phyloP scores from a whole-genome alignment of 2,329 filamentous ascomycete species.

The Setomelanomma holmii region DNA sequence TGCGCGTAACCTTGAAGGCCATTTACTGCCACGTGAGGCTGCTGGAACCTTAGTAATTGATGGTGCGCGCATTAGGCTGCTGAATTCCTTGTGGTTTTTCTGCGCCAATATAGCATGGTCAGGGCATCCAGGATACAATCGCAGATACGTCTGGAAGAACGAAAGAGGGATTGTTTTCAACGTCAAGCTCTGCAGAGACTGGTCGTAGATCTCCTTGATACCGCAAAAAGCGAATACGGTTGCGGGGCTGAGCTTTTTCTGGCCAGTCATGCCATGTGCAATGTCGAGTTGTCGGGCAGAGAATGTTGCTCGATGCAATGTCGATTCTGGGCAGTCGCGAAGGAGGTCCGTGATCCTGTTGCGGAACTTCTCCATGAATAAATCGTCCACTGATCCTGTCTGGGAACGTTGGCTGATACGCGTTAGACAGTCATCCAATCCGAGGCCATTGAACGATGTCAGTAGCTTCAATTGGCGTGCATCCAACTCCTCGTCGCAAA shows the following conservation, averaged over 20 bases:
- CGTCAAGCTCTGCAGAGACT: slow-evolving; percentile 36
- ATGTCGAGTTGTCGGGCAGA: slow-evolving; percentile 50
- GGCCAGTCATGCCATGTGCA: slow-evolving; percentile 27
- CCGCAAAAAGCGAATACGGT: slow-evolving; percentile 55
- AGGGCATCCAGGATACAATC: slow-evolving; percentile 53
- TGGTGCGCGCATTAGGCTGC: slow-evolving; percentile 40
- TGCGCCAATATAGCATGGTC: slow-evolving; percentile 55
- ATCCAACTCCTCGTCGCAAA: slow-evolving; percentile 41
- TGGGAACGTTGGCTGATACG: slow-evolving; percentile 38
- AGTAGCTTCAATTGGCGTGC: slow-evolving; percentile 29
- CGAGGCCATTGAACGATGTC: slow-evolving; percentile 33
- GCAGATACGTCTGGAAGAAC: slow-evolving; percentile 55
- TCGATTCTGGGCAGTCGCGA: slow-evolving; percentile 47
- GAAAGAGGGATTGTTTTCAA: slow-evolving; percentile 50
- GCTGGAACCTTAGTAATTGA: slow-evolving; percentile 10
- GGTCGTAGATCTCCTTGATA: slow-evolving; percentile 51
- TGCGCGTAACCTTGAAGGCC: slow-evolving; percentile 19
- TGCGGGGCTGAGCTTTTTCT: slow-evolving; percentile 37
- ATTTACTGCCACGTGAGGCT: slow-evolving; percentile 15
- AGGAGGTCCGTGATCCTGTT: slow-evolving; percentile 48
- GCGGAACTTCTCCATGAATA: slow-evolving; percentile 37
- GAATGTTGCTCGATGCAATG: slow-evolving; percentile 53
- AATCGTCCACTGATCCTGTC: slow-evolving; percentile 23
- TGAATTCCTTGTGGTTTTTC: slow-evolving; percentile 57
- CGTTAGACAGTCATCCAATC: slow-evolving; percentile 38